Evolutionary conservation across 352 stramenopile species (phyloP).

Genomic region (Globisporangium middletonii): DNA sequence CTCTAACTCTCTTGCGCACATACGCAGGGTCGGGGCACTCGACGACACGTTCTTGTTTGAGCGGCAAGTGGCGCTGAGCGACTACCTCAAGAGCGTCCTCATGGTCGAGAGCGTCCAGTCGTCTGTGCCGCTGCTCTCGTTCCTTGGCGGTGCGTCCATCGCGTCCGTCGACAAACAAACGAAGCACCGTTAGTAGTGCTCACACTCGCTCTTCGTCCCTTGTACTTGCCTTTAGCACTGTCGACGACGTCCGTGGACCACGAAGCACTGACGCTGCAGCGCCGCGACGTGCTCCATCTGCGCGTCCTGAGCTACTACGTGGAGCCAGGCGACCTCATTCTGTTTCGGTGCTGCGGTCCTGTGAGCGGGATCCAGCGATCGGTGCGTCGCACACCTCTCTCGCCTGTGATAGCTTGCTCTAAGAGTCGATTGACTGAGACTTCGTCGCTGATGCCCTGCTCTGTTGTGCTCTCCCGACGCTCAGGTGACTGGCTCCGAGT

Average conservation of each 20-base stretch:
- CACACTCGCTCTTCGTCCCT: no score
- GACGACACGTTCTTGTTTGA: conserved; percentile 34
- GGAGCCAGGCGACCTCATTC: conserved; percentile 38
- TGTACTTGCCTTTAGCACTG: conserved; percentile 12
- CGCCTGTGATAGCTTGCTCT: neutral
- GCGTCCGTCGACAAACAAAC: no score
- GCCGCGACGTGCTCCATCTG: conserved; percentile 49
- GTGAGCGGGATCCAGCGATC: conserved; percentile 45
- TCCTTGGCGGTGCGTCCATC: conserved; percentile 38
- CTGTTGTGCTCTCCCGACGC: neutral
- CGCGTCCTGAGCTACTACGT: conserved; percentile 55
- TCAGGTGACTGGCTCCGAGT: conserved; percentile 53
- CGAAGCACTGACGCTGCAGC: conserved; percentile 19
- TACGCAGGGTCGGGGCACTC: conserved; percentile 23
- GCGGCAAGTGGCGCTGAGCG: conserved; percentile 28
- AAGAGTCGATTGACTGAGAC: neutral
- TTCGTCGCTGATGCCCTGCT: neutral
- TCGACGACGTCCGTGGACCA: conserved; percentile 28
- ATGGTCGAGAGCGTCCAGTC: conserved; percentile 30
- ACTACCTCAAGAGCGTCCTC: conserved; percentile 40
- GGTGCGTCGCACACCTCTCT: conserved; percentile 8
- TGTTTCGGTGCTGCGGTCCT: conserved; percentile 48
- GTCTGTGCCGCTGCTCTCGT: conserved; percentile 43
- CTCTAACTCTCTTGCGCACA: neutral
- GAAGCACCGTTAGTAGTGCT: no score